Percentiles rank a stretch among this genome's conserved stretches.
These are phyloP conservation scores for Acacia pycnantha DNA, from an alignment of 331 rosid genomes.

Conservation along the genomic window DNA sequence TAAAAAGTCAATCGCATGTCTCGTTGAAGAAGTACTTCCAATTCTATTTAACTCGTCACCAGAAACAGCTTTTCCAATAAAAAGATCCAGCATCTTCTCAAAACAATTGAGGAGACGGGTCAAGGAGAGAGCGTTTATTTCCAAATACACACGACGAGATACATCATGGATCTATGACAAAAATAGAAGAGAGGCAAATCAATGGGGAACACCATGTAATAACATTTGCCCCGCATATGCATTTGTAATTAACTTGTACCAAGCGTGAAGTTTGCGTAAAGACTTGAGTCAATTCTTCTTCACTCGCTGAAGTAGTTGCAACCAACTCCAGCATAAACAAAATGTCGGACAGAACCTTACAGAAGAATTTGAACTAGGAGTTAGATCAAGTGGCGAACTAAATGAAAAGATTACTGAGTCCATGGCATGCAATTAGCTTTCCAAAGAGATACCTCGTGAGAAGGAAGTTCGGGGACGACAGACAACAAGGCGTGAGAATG, in stretches of 20 bases:
- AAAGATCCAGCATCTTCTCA: conserved; percentile 45
- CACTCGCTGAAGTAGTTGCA: conserved; percentile 27
- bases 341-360: conserved; percentile 72
- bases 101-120: conserved; percentile 46
- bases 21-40: conserved; percentile 26
- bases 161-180: conserved; percentile 60
- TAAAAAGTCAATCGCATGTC: conserved; percentile 51
- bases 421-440: neutral
- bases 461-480: conserved; percentile 68
- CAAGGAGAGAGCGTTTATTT: conserved; percentile 59
- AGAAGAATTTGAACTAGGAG: neutral
- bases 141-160: conserved; percentile 52
- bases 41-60: conserved; percentile 21
- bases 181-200: neutral
- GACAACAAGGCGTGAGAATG: conserved; percentile 52
- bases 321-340: conserved; percentile 65
- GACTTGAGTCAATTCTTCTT: conserved; percentile 33
- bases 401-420: neutral
- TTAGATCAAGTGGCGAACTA: neutral
- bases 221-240: neutral
- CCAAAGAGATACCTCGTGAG: conserved; percentile 53
- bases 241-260: conserved; percentile 37
- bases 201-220: neutral
- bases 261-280: conserved; percentile 52
- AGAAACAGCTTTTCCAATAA: conserved; percentile 35